Evolutionary conservation across 805 yeast genomes (phyloP), one percentile per base, ranked within the genome.

Genomic region (Blastobotrys parvus): DNA sequence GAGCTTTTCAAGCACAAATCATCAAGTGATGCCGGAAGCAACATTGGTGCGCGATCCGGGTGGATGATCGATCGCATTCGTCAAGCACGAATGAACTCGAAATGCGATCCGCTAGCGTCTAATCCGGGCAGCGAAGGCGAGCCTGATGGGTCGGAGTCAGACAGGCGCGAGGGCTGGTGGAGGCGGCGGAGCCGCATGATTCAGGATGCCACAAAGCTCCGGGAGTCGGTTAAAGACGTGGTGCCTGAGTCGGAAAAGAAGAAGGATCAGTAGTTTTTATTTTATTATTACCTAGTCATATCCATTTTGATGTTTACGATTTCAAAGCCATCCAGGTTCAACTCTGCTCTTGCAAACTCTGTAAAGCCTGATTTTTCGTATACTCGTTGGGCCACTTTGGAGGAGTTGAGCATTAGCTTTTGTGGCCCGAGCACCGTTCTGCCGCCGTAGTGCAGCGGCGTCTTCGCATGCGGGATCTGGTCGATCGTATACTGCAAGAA

Each of bases 21-120:
- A 6, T 32, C 21, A 15, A n/a, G n/a, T n/a, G n/a, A n/a, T n/a
- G 13, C 7, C 15, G 7, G n/a, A 19, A 20, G 34, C 11, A 27
- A 15, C 20, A 33, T 16, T 20, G 32, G 31, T 16, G 34, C 36
- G 27, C 33, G 39, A 11, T 49, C 61, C 2, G 64, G 59, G 3
- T 62, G 57, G 58, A 45, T 42, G 35, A 37, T 59, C 8, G 63
- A 60, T 20, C 46, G 62, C 13, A 59, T 62, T 25, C 50, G 61
- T 2, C 38, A 29, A 13, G 19, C 46, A 38, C 51, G 67, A 18
- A 31, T 29, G 18, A 35, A 30, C 4, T 22, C 42, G 20, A 23
- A 25, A 7, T 59, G 63, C 44, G 63, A 59, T 31, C 41, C 44
- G 17, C 34, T 50, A n/a, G n/a, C n/a, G n/a, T n/a, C n/a, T n/a